phyloP scores from a whole-genome alignment of 106 monocot genomes.

The Hemerocallis citrina region DNA sequence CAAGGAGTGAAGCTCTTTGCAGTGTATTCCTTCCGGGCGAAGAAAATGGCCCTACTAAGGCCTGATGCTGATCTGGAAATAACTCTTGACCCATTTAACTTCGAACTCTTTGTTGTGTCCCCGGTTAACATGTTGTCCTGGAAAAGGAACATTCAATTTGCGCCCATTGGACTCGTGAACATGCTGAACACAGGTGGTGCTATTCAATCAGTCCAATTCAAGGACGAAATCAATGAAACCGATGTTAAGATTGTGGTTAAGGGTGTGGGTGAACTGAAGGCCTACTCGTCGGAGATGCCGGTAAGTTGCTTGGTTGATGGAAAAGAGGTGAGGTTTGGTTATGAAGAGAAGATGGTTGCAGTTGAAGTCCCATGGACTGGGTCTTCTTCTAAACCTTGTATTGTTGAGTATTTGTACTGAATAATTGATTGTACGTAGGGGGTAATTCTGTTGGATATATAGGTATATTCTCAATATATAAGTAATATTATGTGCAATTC shows the following conservation, averaged over 20 bases:
- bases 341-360: constrained; percentile 21
- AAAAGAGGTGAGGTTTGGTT: constrained; percentile 24
- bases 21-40: constrained; percentile 36
- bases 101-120: constrained; percentile 63
- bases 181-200: constrained; percentile 80
- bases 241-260: constrained; percentile 16
- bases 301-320: constrained; percentile 27
- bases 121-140: constrained; percentile 10
- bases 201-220: constrained; percentile 7
- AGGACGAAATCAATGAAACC: background rate
- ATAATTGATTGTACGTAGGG: no score
- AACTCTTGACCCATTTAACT: constrained; percentile 56
- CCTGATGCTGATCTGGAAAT: constrained; percentile 37
- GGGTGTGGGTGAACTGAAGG: constrained; percentile 37
- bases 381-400: constrained; percentile 24
- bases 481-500: no score
- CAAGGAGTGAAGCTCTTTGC: constrained; percentile 29
- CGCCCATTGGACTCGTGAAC: constrained; percentile 70
- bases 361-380: constrained; percentile 48
- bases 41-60: constrained; percentile 34
- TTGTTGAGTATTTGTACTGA: constrained; percentile 32
- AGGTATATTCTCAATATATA: no score
- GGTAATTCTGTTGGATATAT: no score
- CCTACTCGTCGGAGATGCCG: constrained; percentile 35
- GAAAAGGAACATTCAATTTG: constrained; percentile 20